Conservation (phyloP, 345 rosid genomes). For the Populus davidiana region DNA sequence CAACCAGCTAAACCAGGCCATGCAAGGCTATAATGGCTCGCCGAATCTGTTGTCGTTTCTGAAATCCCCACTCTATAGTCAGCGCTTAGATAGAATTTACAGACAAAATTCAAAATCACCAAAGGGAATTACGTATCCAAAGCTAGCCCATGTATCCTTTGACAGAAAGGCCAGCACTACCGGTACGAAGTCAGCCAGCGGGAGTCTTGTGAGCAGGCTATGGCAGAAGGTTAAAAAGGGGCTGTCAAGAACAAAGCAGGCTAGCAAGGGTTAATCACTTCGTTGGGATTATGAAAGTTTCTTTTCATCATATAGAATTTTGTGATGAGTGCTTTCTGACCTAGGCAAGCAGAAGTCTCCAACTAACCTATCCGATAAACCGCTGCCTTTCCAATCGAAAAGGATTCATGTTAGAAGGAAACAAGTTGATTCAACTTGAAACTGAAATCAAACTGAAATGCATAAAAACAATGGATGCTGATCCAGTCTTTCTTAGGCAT, state of each 20-base stretch:
- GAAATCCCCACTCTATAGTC: slow-evolving; percentile 26
- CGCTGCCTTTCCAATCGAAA: neutral
- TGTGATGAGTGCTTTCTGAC: no score
- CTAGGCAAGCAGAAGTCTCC: no score
- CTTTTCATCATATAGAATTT: no score
- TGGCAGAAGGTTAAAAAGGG: slow-evolving; percentile 48
- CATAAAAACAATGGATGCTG: neutral
- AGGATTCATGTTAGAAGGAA: neutral
- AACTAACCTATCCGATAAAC: no score
- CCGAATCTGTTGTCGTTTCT: slow-evolving; percentile 15
- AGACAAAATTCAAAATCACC: slow-evolving; percentile 19
- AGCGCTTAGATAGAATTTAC: slow-evolving; percentile 16
- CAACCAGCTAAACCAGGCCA: slow-evolving; percentile 45
- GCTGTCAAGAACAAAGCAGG: slow-evolving; percentile 18
- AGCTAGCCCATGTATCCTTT: neutral
- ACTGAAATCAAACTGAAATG: neutral
- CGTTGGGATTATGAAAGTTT: no score
- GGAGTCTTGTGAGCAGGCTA: slow-evolving; percentile 31
- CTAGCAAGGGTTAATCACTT: neutral
- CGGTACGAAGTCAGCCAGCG: slow-evolving; percentile 3
- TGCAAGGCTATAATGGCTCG: slow-evolving; percentile 14
- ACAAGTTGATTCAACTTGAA: neutral
- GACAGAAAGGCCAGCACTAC: slow-evolving; percentile 2
- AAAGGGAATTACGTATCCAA: slow-evolving; percentile 14
- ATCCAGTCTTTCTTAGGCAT: neutral